Conservation (phyloP, 2,329 filamentous ascomycete species). For the Pestalotiopsis sp. region DNA sequence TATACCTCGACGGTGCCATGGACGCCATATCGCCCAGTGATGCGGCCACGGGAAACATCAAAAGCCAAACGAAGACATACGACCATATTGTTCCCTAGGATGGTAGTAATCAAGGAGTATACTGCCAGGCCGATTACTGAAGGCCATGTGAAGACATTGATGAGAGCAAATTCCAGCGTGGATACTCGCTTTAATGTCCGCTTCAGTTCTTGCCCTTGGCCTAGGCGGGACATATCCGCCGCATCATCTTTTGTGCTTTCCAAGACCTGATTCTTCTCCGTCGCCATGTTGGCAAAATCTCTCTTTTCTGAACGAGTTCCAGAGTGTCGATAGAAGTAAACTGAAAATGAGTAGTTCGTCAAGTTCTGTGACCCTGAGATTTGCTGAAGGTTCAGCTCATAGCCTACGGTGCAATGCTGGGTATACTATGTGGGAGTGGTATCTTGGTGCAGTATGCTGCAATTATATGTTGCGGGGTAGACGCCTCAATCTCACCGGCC, state of each 20-base stretch:
- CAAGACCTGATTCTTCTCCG: not conserved
- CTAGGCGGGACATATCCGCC: not conserved
- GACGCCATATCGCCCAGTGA: not conserved
- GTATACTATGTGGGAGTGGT: not conserved
- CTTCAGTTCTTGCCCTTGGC: not conserved
- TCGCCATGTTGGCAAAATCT: not conserved
- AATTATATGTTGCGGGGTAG: not conserved
- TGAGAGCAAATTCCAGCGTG: not conserved
- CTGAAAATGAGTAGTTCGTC: not conserved
- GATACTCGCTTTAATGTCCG: not conserved
- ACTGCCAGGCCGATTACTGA: not conserved
- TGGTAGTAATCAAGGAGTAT: not conserved
- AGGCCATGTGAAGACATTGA: not conserved
- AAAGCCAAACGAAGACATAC: not conserved
- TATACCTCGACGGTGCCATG: not conserved
- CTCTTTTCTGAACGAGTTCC: not conserved
- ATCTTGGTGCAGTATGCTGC: not conserved
- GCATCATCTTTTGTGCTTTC: not conserved
- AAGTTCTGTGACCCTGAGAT: not conserved
- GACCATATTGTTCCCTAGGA: not conserved
- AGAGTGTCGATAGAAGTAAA: not conserved
- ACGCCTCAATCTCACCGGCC: not conserved
- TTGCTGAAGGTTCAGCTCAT: not conserved
- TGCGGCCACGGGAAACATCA: not conserved
- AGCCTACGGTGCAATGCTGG: not conserved